Conservation (phyloP, 306 rosid species). For the Quercus dentata region DNA sequence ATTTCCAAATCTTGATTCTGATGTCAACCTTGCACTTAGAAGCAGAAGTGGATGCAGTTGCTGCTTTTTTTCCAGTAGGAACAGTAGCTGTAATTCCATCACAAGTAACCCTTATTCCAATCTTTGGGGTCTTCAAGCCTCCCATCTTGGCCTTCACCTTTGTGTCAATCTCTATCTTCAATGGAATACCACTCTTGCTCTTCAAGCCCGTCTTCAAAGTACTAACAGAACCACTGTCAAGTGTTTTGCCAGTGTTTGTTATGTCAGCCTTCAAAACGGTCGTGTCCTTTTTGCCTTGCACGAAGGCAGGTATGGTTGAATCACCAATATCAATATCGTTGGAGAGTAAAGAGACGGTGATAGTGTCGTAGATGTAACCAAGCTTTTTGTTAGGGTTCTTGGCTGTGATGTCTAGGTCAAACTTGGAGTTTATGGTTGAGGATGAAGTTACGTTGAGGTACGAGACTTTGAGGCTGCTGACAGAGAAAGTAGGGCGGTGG, state of each 20-base stretch:
- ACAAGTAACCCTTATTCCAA: conserved; percentile 69
- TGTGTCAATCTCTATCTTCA: conserved; percentile 60
- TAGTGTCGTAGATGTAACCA: conserved; percentile 33
- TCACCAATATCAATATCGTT: conserved; percentile 37
- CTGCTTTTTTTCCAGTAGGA: conserved; percentile 68
- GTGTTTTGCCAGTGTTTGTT: conserved; percentile 14
- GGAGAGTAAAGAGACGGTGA: conserved; percentile 26
- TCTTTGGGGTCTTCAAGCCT: conserved; percentile 52
- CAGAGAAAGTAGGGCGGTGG: conserved; percentile 39
- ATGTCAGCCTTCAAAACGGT: conserved; percentile 53
- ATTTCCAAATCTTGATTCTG: conserved; percentile 94
- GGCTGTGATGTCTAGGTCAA: conserved; percentile 41
- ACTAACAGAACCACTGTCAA: conserved; percentile 30
- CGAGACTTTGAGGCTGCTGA: conserved; percentile 34
- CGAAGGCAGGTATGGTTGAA: conserved; percentile 44
- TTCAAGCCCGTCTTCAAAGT: conserved; percentile 46
- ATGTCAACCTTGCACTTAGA: conserved; percentile 68
- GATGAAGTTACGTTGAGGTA: conserved; percentile 33
- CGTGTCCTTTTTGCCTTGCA: conserved; percentile 62
- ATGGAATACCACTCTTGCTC: conserved; percentile 60
- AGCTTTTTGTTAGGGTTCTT: conserved; percentile 58
- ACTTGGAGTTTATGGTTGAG: conserved; percentile 34
- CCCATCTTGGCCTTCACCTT: conserved; percentile 69
- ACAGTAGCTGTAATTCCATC: conserved; percentile 55
- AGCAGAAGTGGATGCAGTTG: conserved; percentile 55